A percentile compares a stretch with the other conserved stretches of the same genome.
These are phyloP conservation scores for Odonthalia washingtoniensis DNA, from an alignment of 31 red algal species.

Conservation along the genomic window DNA sequence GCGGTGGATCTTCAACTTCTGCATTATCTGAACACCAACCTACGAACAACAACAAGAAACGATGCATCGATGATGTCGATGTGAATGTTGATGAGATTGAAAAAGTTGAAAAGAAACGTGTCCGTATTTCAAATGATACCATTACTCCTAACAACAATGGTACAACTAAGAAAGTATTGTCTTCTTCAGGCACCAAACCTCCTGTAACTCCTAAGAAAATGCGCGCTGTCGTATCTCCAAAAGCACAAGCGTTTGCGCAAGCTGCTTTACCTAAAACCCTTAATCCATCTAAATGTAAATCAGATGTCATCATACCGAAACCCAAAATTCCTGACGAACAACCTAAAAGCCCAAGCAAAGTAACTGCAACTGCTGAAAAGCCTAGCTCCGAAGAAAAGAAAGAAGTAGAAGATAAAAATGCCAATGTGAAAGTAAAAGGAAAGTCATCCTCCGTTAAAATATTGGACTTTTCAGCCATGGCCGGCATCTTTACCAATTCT, in stretches of 20 bases:
- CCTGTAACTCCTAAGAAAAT: constrained; percentile 35
- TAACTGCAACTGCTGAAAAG: too few relatives aligned
- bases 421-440: too few relatives aligned
- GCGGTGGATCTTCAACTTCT: not conserved
- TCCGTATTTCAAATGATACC: not conserved
- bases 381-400: too few relatives aligned
- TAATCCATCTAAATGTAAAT: too few relatives aligned
- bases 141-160: not conserved
- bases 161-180: constrained; percentile 5
- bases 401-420: too few relatives aligned
- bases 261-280: too few relatives aligned
- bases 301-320: too few relatives aligned
- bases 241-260: constrained; percentile 7
- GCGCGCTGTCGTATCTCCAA: constrained; percentile 27
- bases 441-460: not conserved
- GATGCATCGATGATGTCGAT: not conserved
- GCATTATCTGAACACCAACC: not conserved
- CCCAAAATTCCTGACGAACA: too few relatives aligned
- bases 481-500: not conserved
- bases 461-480: constrained; percentile 2
- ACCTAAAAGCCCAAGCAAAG: too few relatives aligned
- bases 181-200: constrained; percentile 44
- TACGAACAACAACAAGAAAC: constrained; percentile 4
- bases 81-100: too few relatives aligned
- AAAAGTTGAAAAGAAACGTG: not conserved